These are phyloP conservation scores for Phialophora verrucosa DNA, from an alignment of 2,329 filamentous ascomycete genomes.

Conservation along the genomic window DNA sequence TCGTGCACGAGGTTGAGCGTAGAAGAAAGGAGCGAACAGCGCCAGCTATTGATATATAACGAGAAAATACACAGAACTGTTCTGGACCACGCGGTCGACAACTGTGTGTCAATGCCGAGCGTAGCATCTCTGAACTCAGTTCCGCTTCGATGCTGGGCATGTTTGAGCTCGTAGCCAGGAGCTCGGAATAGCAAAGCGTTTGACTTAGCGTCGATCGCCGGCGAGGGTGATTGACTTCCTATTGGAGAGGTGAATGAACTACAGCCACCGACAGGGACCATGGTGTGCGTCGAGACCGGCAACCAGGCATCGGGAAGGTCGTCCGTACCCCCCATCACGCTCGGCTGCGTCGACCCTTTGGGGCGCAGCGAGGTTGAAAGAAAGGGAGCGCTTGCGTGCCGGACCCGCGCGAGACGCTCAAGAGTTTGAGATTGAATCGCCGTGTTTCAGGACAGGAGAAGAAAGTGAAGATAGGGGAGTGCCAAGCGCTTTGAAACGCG, in stretches of 20 bases:
- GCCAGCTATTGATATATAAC: not conserved
- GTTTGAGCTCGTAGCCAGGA: not conserved
- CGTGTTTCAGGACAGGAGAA: not conserved
- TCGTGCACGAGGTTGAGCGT: not conserved
- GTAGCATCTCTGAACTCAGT: not conserved
- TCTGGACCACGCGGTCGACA: not conserved
- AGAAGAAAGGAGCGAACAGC: not conserved
- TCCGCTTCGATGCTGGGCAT: not conserved
- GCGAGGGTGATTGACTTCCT: not conserved
- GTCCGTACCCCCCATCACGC: not conserved
- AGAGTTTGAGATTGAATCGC: slow-evolving; percentile 1
- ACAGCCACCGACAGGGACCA: not conserved
- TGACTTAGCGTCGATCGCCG: not conserved
- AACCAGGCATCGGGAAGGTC: not conserved
- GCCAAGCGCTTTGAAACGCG: not conserved
- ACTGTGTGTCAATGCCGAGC: not conserved
- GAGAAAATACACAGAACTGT: not conserved
- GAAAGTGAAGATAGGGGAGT: not conserved
- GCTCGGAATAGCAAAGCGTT: not conserved
- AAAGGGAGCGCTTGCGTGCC: not conserved
- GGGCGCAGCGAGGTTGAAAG: not conserved
- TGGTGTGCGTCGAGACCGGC: not conserved
- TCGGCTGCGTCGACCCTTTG: not conserved
- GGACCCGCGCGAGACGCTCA: slow-evolving; percentile 1
- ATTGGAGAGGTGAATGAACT: not conserved